A percentile compares a stretch with the other conserved stretches of the same genome.
phyloP scores from a whole-genome alignment of 768 basidiomycete genomes.

The Sutorius australiensis region DNA sequence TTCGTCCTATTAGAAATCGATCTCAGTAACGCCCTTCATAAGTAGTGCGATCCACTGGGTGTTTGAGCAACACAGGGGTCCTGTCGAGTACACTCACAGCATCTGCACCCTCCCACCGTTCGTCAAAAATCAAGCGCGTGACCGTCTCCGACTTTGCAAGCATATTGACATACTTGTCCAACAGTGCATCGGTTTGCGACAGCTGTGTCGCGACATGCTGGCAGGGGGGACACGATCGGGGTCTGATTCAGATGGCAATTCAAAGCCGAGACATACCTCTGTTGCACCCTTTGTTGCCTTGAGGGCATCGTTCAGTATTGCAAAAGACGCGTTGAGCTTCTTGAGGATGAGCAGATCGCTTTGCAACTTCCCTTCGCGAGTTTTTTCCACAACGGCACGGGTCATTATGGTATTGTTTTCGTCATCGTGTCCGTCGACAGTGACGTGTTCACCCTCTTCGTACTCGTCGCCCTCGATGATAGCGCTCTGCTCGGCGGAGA shows the following conservation, averaged over 20 bases:
- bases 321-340: constrained; percentile 69
- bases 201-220: constrained; percentile 67
- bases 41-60: not conserved
- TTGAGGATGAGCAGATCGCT: constrained; percentile 69
- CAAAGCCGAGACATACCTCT: constrained; percentile 44
- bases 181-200: constrained; percentile 64
- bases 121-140: constrained; percentile 68
- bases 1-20: constrained; percentile 49
- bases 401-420: constrained; percentile 25
- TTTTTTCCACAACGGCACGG: constrained; percentile 28
- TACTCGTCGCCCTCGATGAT: constrained; percentile 25
- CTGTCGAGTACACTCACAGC: constrained; percentile 42
- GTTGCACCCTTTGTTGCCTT: constrained; percentile 62
- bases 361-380: constrained; percentile 69
- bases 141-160: constrained; percentile 67
- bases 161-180: constrained; percentile 72
- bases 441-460: constrained; percentile 12
- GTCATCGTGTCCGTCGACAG: constrained; percentile 10
- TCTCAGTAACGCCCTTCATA: not conserved
- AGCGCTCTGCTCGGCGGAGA: constrained; percentile 22
- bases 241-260: not conserved
- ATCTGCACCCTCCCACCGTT: constrained; percentile 72
- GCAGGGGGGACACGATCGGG: constrained; percentile 1
- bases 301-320: constrained; percentile 64
- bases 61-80: not conserved